phyloP scores from a whole-genome alignment of 495 filamentous ascomycete genomes.

The Penicillium goetzii region DNA sequence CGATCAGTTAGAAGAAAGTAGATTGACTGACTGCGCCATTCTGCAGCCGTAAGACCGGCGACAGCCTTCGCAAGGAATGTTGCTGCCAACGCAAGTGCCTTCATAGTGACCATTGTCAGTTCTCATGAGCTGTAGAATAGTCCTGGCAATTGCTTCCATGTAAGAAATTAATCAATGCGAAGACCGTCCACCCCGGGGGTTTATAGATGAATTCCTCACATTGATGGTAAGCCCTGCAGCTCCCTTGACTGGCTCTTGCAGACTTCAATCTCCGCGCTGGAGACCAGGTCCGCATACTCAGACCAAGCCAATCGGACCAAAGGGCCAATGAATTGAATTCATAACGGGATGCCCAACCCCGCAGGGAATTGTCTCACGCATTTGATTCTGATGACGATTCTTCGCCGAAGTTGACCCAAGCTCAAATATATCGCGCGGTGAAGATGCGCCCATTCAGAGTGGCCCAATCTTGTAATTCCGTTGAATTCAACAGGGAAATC shows the following conservation, averaged over 20 bases:
- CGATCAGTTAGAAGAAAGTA: slow-evolving; percentile 79
- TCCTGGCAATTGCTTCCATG: background rate
- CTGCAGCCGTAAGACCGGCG: slow-evolving; percentile 36
- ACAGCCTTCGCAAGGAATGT: background rate
- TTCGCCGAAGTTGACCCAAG: background rate
- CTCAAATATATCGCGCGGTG: slow-evolving; percentile 1
- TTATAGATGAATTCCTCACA: slow-evolving; percentile 8
- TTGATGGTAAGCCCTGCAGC: background rate
- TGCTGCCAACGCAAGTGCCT: background rate
- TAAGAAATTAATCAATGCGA: background rate
- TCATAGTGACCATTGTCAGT: slow-evolving; percentile 3
- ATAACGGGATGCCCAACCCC: background rate
- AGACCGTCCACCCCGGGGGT: background rate
- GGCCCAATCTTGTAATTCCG: background rate
- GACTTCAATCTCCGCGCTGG: background rate
- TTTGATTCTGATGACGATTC: background rate
- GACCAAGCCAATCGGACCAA: background rate
- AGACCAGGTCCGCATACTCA: background rate
- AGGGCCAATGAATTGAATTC: slow-evolving; percentile 6
- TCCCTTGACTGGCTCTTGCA: background rate
- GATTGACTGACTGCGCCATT: slow-evolving; percentile 68
- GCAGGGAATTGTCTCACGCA: slow-evolving; percentile 7
- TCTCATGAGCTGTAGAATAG: background rate
- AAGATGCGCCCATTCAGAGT: background rate
- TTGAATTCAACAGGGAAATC: background rate